Evolutionary conservation across 2,329 filamentous ascomycete genomes (phyloP).

Genomic region (Fusarium napiforme): DNA sequence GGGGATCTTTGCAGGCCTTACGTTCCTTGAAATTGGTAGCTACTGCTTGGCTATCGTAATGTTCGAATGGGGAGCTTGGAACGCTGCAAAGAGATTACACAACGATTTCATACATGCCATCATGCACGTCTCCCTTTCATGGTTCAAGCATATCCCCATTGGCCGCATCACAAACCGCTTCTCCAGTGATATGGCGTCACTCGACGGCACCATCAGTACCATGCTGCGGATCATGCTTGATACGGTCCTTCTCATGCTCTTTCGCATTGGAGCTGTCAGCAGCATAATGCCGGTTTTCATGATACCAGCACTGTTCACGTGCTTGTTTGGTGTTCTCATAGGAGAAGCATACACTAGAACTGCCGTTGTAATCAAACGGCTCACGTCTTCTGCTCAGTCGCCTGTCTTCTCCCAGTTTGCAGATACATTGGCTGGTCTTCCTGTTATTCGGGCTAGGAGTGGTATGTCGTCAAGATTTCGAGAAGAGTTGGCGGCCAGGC

Average conservation of each 20-base stretch:
- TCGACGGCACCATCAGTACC: slow-evolving; percentile 60
- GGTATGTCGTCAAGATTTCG: slow-evolving; percentile 61
- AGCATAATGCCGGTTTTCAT: slow-evolving; percentile 65
- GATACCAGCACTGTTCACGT: slow-evolving; percentile 58
- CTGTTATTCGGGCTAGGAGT: slow-evolving; percentile 62
- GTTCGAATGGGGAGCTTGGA: slow-evolving; percentile 67
- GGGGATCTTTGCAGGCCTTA: slow-evolving; percentile 61
- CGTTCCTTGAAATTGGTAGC: slow-evolving; percentile 56
- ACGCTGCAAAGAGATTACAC: slow-evolving; percentile 65
- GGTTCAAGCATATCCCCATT: slow-evolving; percentile 66
- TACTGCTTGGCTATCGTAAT: slow-evolving; percentile 56
- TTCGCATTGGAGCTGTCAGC: slow-evolving; percentile 60
- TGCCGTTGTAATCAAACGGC: slow-evolving; percentile 58
- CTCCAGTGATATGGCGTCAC: slow-evolving; percentile 66
- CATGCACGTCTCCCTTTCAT: slow-evolving; percentile 64
- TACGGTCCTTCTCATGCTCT: slow-evolving; percentile 54
- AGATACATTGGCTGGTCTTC: slow-evolving; percentile 61
- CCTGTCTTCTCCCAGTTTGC: slow-evolving; percentile 68
- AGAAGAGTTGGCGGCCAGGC: slow-evolving; percentile 60
- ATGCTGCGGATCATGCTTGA: slow-evolving; percentile 59
- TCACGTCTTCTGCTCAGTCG: slow-evolving; percentile 60
- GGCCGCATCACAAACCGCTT: slow-evolving; percentile 66
- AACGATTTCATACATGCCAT: slow-evolving; percentile 62
- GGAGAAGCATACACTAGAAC: slow-evolving; percentile 64
- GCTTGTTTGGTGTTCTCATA: slow-evolving; percentile 57